Percentiles rank a stretch among this genome's conserved stretches.
These are phyloP conservation scores for Bonia amplexicaulis DNA, from an alignment of 176 grass and related monocot genomes.

Conservation along the genomic window DNA sequence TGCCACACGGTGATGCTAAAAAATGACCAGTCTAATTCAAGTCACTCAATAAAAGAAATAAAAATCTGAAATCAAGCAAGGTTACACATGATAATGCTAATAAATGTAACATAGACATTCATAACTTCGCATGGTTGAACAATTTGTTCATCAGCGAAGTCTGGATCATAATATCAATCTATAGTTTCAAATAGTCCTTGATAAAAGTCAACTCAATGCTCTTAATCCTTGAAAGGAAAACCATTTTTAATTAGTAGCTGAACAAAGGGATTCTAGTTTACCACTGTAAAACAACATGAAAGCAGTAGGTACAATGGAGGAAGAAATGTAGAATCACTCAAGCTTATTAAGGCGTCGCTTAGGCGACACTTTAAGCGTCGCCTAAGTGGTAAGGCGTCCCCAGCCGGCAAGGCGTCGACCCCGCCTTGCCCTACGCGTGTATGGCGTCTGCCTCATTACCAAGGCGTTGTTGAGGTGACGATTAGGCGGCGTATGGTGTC, in stretches of 20 bases:
- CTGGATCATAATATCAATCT: not conserved
- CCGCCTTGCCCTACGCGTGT: too few relatives aligned
- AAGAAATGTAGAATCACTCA: not conserved
- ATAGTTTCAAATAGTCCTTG: conserved; percentile 1
- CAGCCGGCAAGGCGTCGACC: too few relatives aligned
- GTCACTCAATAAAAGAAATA: not conserved
- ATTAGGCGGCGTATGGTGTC: too few relatives aligned
- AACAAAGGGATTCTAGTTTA: not conserved
- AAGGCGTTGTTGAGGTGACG: too few relatives aligned
- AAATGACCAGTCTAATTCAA: not conserved
- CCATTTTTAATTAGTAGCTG: not conserved
- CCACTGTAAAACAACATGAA: not conserved
- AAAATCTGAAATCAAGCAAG: not conserved
- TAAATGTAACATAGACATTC: not conserved
- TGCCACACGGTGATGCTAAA: not conserved
- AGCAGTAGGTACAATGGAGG: not conserved
- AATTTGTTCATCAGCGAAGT: not conserved
- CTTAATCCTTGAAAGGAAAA: not conserved
- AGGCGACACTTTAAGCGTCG: too few relatives aligned
- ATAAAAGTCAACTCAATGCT: not conserved
- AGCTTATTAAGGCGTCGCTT: too few relatives aligned
- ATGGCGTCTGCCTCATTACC: too few relatives aligned
- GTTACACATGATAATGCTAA: not conserved
- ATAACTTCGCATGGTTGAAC: not conserved
- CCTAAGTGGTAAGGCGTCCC: too few relatives aligned